phyloP scores from a whole-genome alignment of 345 rosid genomes.

The Ailanthus altissimus region DNA sequence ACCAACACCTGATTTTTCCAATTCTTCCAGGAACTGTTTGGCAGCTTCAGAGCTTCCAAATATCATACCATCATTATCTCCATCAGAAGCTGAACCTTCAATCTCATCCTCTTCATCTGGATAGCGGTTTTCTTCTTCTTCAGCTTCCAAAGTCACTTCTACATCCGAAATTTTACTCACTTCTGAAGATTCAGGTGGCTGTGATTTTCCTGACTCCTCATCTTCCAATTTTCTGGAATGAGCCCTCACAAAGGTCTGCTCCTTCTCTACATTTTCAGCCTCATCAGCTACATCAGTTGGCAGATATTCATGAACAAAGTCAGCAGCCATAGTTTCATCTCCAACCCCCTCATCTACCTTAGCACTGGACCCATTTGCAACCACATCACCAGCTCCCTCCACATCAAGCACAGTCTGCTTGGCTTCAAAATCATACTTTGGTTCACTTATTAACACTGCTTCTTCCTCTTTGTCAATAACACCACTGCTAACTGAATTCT shows the following conservation, averaged over 20 bases:
- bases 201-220: slow-evolving; percentile 21
- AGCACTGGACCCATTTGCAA: slow-evolving; percentile 21
- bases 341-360: slow-evolving; percentile 36
- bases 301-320: slow-evolving; percentile 16
- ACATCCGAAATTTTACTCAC: slow-evolving; percentile 19
- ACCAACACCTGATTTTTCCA: slow-evolving; percentile 58
- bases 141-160: slow-evolving; percentile 38
- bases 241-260: slow-evolving; percentile 6
- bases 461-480: slow-evolving; percentile 23
- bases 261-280: slow-evolving; percentile 21
- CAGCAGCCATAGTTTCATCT: slow-evolving; percentile 27
- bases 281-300: slow-evolving; percentile 24
- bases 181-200: slow-evolving; percentile 17
- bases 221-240: slow-evolving; percentile 15
- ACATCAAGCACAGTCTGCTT: slow-evolving; percentile 26
- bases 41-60: slow-evolving; percentile 86
- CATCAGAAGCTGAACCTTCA: slow-evolving; percentile 56
- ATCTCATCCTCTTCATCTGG: slow-evolving; percentile 39
- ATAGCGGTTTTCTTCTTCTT: slow-evolving; percentile 36
- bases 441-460: slow-evolving; percentile 20
- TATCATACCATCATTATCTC: slow-evolving; percentile 61
- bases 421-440: slow-evolving; percentile 33
- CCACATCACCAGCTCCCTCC: slow-evolving; percentile 23
- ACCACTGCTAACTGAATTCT: neutral
- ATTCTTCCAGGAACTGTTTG: slow-evolving; percentile 75